Conservation (phyloP, 2,329 filamentous ascomycete species). For the Ophiostoma himal-ulmi region DNA sequence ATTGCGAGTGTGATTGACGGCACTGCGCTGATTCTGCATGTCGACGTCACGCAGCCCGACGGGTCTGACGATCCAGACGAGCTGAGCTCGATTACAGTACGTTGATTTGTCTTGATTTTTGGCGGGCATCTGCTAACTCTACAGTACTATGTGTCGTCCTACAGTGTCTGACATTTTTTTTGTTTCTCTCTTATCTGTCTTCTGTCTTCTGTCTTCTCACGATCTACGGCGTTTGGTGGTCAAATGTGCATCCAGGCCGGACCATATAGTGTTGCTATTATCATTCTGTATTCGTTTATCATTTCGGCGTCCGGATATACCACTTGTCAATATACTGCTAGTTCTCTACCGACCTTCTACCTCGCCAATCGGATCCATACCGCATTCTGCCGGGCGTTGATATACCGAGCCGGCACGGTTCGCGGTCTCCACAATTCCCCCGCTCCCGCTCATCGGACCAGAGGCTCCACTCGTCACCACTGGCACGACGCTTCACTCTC, state of each 20-base stretch:
- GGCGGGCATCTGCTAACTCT: neutral
- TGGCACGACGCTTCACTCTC: neutral
- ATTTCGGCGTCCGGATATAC: neutral
- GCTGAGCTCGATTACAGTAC: constrained; percentile 70
- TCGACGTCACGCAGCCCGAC: constrained; percentile 69
- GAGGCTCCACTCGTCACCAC: neutral
- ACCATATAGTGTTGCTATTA: neutral
- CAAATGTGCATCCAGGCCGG: neutral
- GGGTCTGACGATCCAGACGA: constrained; percentile 50
- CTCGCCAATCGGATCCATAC: neutral
- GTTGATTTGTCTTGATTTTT: constrained; percentile 29
- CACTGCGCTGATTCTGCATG: constrained; percentile 75
- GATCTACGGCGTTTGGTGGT: constrained; percentile 3
- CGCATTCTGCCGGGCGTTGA: neutral
- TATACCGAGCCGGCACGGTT: constrained; percentile 1
- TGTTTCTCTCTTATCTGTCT: neutral
- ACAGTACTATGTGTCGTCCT: constrained; percentile 39
- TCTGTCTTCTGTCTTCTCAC: neutral
- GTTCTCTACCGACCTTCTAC: neutral
- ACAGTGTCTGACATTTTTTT: constrained; percentile 30
- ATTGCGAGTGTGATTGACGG: constrained; percentile 86
- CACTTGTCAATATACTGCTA: neutral
- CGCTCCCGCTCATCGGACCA: constrained; percentile 5
- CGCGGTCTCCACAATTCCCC: neutral
- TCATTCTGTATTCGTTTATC: neutral